Conservation (phyloP, 1,139 yeast genomes). For the Diutina rugosa region DNA sequence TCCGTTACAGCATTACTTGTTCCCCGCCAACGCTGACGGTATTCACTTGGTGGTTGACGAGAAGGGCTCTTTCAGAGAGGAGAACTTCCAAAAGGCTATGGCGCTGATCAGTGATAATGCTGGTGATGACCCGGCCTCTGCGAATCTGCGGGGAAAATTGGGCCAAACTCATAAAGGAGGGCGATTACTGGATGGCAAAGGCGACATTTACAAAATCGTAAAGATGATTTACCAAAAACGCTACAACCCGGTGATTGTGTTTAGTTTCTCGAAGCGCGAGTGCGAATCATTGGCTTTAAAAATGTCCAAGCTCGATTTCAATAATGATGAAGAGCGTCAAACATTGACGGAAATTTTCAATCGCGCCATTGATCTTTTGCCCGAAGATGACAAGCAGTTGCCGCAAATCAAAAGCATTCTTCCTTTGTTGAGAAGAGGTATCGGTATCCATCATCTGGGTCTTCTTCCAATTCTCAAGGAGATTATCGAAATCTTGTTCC, state of each 20-base stretch:
- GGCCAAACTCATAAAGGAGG: slow-evolving; percentile 90
- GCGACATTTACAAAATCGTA: slow-evolving; percentile 93
- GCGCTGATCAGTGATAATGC: slow-evolving; percentile 70
- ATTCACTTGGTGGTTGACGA: slow-evolving; percentile 96
- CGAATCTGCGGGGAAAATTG: slow-evolving; percentile 42
- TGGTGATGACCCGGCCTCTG: slow-evolving; percentile 73
- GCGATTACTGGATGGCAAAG: slow-evolving; percentile 49
- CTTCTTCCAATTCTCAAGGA: slow-evolving; percentile 90
- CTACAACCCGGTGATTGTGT: slow-evolving; percentile 95
- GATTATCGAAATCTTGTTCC: slow-evolving; percentile 91
- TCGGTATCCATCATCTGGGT: slow-evolving; percentile 98
- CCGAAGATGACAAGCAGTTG: slow-evolving; percentile 81
- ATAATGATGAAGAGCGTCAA: slow-evolving; percentile 83
- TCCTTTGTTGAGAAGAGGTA: slow-evolving; percentile 84
- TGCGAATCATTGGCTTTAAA: slow-evolving; percentile 90
- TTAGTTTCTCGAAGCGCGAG: slow-evolving; percentile 91
- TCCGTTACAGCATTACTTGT: slow-evolving; percentile 69
- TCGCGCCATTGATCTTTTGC: slow-evolving; percentile 77
- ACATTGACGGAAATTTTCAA: slow-evolving; percentile 79
- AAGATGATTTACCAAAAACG: slow-evolving; percentile 95
- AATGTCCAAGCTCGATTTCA: slow-evolving; percentile 90
- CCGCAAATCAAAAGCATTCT: slow-evolving; percentile 89
- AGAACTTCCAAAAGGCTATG: slow-evolving; percentile 97
- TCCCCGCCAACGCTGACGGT: slow-evolving; percentile 97
- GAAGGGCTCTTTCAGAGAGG: slow-evolving; percentile 91